Evolutionary conservation across 1,284 basidiomycete genomes (phyloP).

Genomic region (Ustilago sp.): DNA sequence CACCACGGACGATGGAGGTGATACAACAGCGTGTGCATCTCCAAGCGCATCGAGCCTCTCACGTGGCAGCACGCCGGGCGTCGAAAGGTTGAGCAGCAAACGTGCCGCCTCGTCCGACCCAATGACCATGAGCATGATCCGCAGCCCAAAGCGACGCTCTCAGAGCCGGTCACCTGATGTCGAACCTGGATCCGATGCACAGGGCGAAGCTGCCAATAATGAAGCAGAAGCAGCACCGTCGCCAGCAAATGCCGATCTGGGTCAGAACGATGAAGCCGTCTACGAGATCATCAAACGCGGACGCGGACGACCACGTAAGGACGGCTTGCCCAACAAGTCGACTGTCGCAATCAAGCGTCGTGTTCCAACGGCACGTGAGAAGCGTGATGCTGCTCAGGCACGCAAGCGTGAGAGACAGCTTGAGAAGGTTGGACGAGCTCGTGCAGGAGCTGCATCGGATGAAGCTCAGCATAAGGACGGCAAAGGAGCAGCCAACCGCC

Average conservation of each 20-base stretch:
- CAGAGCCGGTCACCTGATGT: constrained; percentile 51
- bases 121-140: constrained; percentile 50
- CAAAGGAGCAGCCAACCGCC: constrained; percentile 9
- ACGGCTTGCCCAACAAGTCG: constrained; percentile 54
- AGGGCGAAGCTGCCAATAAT: not conserved
- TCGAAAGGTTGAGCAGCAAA: constrained; percentile 49
- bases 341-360: constrained; percentile 43
- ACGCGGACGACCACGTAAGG: constrained; percentile 47
- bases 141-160: constrained; percentile 59
- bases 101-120: constrained; percentile 55
- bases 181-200: constrained; percentile 10
- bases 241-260: constrained; percentile 3
- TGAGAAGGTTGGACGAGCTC: constrained; percentile 30
- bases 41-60: constrained; percentile 32
- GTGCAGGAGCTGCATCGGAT: constrained; percentile 8
- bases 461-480: not conserved
- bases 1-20: constrained; percentile 55
- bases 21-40: constrained; percentile 41
- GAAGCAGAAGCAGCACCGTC: not conserved
- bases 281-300: constrained; percentile 52
- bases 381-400: constrained; percentile 46
- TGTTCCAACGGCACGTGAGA: constrained; percentile 46
- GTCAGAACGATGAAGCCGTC: constrained; percentile 11
- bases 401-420: constrained; percentile 51
- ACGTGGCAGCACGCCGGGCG: constrained; percentile 45